Percentiles rank a stretch among this genome's conserved stretches.
These are phyloP conservation scores for Aspergillus sp. DNA, from an alignment of 2,329 filamentous ascomycete species.

Conservation along the genomic window DNA sequence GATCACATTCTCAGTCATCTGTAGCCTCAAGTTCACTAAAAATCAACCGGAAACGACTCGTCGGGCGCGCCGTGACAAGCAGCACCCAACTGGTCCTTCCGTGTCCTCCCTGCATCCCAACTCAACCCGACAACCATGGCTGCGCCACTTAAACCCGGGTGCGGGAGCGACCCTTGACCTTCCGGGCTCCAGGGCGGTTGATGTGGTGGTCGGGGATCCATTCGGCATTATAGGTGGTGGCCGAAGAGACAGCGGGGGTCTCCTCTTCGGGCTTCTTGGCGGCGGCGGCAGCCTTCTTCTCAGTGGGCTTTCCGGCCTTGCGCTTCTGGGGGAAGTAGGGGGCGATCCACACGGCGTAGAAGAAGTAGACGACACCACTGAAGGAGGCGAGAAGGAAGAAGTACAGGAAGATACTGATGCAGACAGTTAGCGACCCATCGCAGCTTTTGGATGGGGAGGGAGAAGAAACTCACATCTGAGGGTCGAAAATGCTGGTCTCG, in stretches of 20 bases:
- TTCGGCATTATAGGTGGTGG: conserved; percentile 81
- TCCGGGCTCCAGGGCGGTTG: conserved; percentile 72
- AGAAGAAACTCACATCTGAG: conserved; percentile 73
- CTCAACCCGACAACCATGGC: conserved; percentile 1
- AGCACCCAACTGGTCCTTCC: conserved; percentile 9
- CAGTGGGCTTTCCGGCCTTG: conserved; percentile 53
- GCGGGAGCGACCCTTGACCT: conserved; percentile 53
- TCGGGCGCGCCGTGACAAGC: conserved; percentile 9
- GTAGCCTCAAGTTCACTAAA: conserved; percentile 9
- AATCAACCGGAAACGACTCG: conserved; percentile 7
- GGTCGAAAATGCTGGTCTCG: conserved; percentile 87
- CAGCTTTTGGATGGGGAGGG: conserved; percentile 1
- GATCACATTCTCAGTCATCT: conserved; percentile 23
- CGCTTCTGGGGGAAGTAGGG: conserved; percentile 87
- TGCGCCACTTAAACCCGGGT: conserved; percentile 29
- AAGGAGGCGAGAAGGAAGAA: conserved; percentile 80
- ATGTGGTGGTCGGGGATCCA: conserved; percentile 92
- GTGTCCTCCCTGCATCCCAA: conserved; percentile 2
- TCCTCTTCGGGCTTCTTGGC: conserved; percentile 70
- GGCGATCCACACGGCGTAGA: conserved; percentile 98
- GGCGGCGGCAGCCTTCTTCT: conserved; percentile 60
- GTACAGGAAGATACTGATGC: conserved; percentile 88
- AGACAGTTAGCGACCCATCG: conserved; percentile 9
- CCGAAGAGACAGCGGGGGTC: conserved; percentile 66
- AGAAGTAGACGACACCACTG: conserved; percentile 82